Conservation (phyloP, 305 asterid genomes). For the Petunia hybrid region DNA sequence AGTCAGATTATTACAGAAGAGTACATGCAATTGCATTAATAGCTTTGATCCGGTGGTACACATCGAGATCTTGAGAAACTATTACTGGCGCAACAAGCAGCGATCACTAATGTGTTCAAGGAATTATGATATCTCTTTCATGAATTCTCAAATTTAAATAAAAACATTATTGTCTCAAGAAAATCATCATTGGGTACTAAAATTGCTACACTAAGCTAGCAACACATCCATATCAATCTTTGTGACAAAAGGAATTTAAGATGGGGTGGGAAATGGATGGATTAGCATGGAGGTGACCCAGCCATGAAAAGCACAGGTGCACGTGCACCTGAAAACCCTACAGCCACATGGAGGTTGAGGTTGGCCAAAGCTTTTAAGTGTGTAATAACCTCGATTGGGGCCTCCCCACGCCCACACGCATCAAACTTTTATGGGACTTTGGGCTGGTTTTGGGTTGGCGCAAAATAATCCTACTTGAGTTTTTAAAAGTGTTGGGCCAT, state of each 20-base stretch:
- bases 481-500: background rate
- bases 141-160: no score
- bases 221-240: background rate
- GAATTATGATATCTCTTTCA: background rate
- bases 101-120: background rate
- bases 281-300: slow-evolving; percentile 40
- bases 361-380: slow-evolving; percentile 20
- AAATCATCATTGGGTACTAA: background rate
- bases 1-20: background rate
- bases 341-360: slow-evolving; percentile 50
- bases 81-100: slow-evolving; percentile 11
- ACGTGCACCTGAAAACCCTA: slow-evolving; percentile 88
- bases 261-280: slow-evolving; percentile 42
- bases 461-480: background rate
- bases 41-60: background rate
- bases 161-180: background rate
- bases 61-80: slow-evolving; percentile 11
- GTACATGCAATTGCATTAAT: background rate
- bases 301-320: slow-evolving; percentile 53
- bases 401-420: slow-evolving; percentile 43
- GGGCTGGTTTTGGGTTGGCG: background rate
- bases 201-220: background rate
- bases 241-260: background rate
- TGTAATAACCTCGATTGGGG: slow-evolving; percentile 26
- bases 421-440: slow-evolving; percentile 25